phyloP scores from a whole-genome alignment of 352 stramenopile species.

The Saprolegnia parasitica region DNA sequence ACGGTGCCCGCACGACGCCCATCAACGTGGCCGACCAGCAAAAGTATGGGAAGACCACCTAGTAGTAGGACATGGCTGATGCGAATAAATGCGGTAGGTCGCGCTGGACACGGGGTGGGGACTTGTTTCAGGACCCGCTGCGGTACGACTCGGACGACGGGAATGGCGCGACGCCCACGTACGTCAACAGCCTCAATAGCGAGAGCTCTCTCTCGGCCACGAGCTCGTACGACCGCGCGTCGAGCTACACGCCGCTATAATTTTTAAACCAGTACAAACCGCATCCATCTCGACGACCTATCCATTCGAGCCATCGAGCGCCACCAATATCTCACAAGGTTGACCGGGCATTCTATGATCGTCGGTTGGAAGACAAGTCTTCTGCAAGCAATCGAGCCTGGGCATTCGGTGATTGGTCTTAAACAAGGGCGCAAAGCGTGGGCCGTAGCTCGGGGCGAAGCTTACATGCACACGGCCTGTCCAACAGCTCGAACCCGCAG shows the following conservation, averaged over 20 bases:
- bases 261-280: too few relatives aligned
- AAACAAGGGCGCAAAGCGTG: too few relatives aligned
- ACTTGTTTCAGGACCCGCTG: constrained; percentile 76
- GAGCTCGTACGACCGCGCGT: constrained; percentile 23
- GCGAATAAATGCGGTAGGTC: constrained; percentile 21
- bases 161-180: constrained; percentile 45
- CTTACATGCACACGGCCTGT: too few relatives aligned
- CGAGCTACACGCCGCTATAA: constrained; percentile 18
- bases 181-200: constrained; percentile 68
- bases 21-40: constrained; percentile 42
- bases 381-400: too few relatives aligned
- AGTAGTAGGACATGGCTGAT: not conserved
- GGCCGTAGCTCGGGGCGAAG: too few relatives aligned
- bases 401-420: too few relatives aligned
- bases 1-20: constrained; percentile 40
- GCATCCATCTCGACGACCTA: too few relatives aligned
- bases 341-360: too few relatives aligned
- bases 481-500: too few relatives aligned
- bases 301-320: too few relatives aligned
- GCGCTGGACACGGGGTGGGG: constrained; percentile 72
- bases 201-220: constrained; percentile 31
- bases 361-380: too few relatives aligned
- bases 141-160: constrained; percentile 83
- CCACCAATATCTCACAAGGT: too few relatives aligned
- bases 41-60: constrained; percentile 5